Evolutionary conservation across 2,329 filamentous ascomycete genomes (phyloP).

Genomic region (Torrubiellomyces zombiae): DNA sequence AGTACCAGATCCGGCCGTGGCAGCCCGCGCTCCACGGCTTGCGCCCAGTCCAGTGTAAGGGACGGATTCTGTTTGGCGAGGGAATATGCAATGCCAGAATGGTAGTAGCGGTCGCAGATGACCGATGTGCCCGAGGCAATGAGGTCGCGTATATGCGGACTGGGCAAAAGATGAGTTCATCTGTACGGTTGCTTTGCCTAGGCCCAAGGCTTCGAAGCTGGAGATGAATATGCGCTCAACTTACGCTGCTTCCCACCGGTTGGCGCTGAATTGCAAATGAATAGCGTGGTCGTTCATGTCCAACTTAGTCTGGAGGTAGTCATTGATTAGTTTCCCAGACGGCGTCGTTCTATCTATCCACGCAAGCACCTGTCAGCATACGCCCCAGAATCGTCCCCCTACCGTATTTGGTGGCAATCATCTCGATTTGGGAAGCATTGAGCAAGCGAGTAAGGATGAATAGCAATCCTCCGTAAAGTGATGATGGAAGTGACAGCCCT

Average conservation of each 20-base stretch:
- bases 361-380: conserved; percentile 5
- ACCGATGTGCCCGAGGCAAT: conserved; percentile 55
- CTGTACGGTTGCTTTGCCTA: too few relatives aligned
- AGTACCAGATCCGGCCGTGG: conserved; percentile 76
- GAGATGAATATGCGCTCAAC: too few relatives aligned
- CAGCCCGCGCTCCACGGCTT: conserved; percentile 68
- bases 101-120: conserved; percentile 85
- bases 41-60: conserved; percentile 63
- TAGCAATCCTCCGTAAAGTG: too few relatives aligned
- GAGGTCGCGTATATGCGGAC: conserved; percentile 32
- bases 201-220: too few relatives aligned
- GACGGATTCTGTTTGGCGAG: conserved; percentile 65
- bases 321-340: conserved; percentile 76
- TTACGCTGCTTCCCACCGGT: conserved; percentile 64
- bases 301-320: conserved; percentile 55
- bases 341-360: conserved; percentile 63
- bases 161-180: conserved; percentile 10
- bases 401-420: too few relatives aligned
- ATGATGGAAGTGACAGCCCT: too few relatives aligned
- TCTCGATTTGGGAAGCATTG: too few relatives aligned
- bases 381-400: not conserved
- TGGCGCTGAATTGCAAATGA: conserved; percentile 79
- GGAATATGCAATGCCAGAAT: conserved; percentile 85
- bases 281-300: conserved; percentile 78
- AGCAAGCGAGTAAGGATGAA: too few relatives aligned